Base-by-base conservation (phyloP, 345 rosid species). In the Laguncularia racemosa region DNA sequence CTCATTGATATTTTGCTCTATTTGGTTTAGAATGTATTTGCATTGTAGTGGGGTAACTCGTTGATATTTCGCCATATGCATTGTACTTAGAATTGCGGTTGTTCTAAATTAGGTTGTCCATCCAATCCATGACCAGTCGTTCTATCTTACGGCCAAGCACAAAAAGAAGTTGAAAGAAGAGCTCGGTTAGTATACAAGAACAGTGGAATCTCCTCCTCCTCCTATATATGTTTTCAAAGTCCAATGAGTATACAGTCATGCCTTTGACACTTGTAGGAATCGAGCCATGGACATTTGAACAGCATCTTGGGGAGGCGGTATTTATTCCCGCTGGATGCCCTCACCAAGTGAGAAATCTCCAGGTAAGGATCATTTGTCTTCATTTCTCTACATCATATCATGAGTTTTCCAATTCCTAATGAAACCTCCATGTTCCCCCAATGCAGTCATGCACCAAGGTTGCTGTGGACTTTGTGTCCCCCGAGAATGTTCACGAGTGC, bases 311-410 rank as follows among this genome's bases (percentile, higher is more conserved):
- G 23, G 99, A 89, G 55, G 97, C 95, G 15, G 91, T 92, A 49
- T 89, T 89, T 65, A 92, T 92, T 60, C 98, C 98, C 0, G 96
- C 96, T 1, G 98, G 98, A 46, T 92, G 98, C 65, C 97, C 97
- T 4, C 99, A 93, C 71, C 99, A 93, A 82, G 99, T 93, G 46
- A 81, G 99, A 58, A 93, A 93, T 69, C 84, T 89, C 46, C 85
- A 78, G 97, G 98, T 86, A 67, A 52, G 18, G 18, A 28, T 48
- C 16, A 18, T 38, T 20, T 15, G 16, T 44, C 16, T 19, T 4
- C 6, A n/a, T 12, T 28, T 47, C 1, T 59, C 21, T 12, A 4
- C 26, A 16, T 7, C 28, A 33, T 49, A 43, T 43, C 50, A 52
- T 14, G 44, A 18, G 16, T 16, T 38, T 23, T 26, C 46, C 57